phyloP scores from a whole-genome alignment of 768 basidiomycete species.

The Hydnomerulius pinastri region DNA sequence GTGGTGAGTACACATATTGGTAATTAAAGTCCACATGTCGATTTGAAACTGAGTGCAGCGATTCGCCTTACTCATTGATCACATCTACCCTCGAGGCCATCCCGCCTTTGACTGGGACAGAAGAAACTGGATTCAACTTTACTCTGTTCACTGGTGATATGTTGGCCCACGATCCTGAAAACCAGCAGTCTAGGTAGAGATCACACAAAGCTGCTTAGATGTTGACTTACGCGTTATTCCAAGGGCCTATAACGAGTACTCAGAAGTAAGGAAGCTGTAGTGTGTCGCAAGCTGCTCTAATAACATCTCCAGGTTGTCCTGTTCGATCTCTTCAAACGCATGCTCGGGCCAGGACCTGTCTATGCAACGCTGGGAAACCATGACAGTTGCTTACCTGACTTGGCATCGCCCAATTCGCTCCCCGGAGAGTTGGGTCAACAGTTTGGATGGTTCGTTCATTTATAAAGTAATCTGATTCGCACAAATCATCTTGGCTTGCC shows the following conservation, averaged over 20 bases:
- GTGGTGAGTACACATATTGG: conserved; percentile 51
- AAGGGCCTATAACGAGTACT: conserved; percentile 61
- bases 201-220: not conserved
- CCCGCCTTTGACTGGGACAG: conserved; percentile 62
- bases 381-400: conserved; percentile 60
- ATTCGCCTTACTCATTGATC: conserved; percentile 63
- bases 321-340: conserved; percentile 65
- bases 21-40: not conserved
- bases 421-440: conserved; percentile 56
- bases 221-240: not conserved
- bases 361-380: conserved; percentile 80
- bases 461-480: not conserved
- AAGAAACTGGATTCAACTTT: conserved; percentile 62
- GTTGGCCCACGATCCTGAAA: conserved; percentile 69
- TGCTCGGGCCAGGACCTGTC: conserved; percentile 67
- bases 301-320: conserved; percentile 50
- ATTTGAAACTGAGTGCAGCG: conserved; percentile 38
- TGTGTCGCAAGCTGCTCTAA: conserved; percentile 7
- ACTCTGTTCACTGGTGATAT: conserved; percentile 75
- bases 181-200: conserved; percentile 62
- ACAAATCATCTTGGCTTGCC: not conserved
- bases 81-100: conserved; percentile 66
- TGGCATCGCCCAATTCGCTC: conserved; percentile 62
- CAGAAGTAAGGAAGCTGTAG: conserved; percentile 48
- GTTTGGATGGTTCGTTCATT: conserved; percentile 57